Evolutionary conservation across 306 rosid species (phyloP), one percentile per base, ranked within the genome.

Genomic region (Fagus sylvatica): DNA sequence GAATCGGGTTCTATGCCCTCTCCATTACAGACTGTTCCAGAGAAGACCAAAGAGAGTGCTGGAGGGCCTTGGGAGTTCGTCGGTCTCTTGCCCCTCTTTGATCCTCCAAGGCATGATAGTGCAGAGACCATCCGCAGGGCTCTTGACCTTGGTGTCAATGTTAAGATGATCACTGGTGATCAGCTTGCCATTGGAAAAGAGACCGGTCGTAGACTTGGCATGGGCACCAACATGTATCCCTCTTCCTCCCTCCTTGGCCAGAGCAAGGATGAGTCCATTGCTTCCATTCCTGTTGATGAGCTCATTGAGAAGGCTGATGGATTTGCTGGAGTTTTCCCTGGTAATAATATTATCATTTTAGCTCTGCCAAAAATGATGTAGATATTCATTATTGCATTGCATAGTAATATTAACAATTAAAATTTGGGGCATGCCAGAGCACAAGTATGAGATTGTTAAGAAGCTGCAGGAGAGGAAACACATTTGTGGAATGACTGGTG

Each of bases 151-250:
- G 97, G 98, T 68, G 98, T 91, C 53, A 91, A 90, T 70, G 98
- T 93, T 64, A 93, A 93, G 91, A 93, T 93, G 98, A 93, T 93
- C 88, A 93, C 98, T 4, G 98, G 98, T 62, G 98, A 93, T 62
- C 98, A 93, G 81, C 98, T 93, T 84, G 98, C 98, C 79, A 93
- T 93, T 51, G 98, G 97, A 1, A 93, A 91, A 81, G 98, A 93
- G 87, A 93, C 98, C 0, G 98, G 97, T 54, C 90, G 97, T n/a
- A 88, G 98, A 73, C 98, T 93, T 39, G 98, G 98, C 72, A 93
- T 93, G 98, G 98, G 98, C 15, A 93, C 97, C 73, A 93, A 93
- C 86, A 93, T 93, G 98, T 93, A 91, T 79, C 98, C 98, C 55
- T 93, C 98, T 13, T 90, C 97, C 5, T 78, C 97, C 12, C 94